Percentiles rank a stretch among this genome's conserved stretches.
Conservation (phyloP, 2,329 filamentous ascomycete species). For the Aspergillus glaucus region DNA sequence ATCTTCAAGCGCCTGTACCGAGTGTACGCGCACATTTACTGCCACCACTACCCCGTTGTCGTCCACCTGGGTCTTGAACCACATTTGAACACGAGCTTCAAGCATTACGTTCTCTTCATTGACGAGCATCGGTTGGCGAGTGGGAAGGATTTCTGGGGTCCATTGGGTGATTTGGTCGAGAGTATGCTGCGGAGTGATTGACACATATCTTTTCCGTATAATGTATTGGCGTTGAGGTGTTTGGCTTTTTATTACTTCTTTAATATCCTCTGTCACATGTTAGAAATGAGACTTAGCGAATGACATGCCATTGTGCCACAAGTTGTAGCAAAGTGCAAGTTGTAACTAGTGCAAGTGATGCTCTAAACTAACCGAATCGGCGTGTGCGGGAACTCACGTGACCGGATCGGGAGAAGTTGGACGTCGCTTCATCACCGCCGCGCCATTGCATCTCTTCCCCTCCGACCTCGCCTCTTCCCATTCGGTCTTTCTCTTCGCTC, state of each 20-base stretch:
- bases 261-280: not conserved
- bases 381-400: conserved; percentile 23
- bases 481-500: not conserved
- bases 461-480: conserved; percentile 20
- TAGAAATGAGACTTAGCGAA: not conserved
- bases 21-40: conserved; percentile 99
- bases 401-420: conserved; percentile 22
- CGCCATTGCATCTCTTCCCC: conserved; percentile 7
- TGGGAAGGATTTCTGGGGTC: conserved; percentile 96
- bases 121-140: conserved; percentile 90
- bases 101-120: conserved; percentile 98
- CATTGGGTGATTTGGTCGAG: conserved; percentile 89
- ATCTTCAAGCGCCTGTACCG: conserved; percentile 99
- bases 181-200: conserved; percentile 94
- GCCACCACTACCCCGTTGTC: conserved; percentile 97
- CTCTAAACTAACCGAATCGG: conserved; percentile 13
- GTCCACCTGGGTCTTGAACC: conserved; percentile 92
- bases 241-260: conserved; percentile 1
- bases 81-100: conserved; percentile 98
- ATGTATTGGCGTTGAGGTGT: conserved; percentile 11
- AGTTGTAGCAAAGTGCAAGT: not conserved
- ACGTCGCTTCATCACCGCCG: conserved; percentile 13
- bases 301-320: not conserved
- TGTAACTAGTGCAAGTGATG: not conserved
- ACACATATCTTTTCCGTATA: conserved; percentile 14